Base-by-base conservation (phyloP, 73 alveolate species). In the Diophrys appendiculata region DNA sequence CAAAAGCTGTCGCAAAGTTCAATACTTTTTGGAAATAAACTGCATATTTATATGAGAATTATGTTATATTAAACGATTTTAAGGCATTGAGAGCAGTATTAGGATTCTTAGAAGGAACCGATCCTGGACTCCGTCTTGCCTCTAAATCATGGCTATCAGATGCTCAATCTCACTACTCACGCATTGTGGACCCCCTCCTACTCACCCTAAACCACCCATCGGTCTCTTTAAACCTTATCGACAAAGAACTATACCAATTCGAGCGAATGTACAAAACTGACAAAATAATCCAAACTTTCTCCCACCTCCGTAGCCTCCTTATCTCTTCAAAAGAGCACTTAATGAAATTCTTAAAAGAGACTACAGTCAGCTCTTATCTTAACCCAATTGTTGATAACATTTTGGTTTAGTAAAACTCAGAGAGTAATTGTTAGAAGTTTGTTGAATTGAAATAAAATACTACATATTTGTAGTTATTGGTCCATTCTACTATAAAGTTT, bases 11-110 rank as follows among this genome's bases (percentile, higher is more conserved):
- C 54, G 88, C 86, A 73, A 93, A 93, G 73, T 93, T 93, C 86
- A 54, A 96, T 13, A 94, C 90, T 75, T 91, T 90, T 86, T 93
- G 98, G 98, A 93, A 88, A 73, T 89, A 91, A 54, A 93, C 98
- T 0, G 88, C 95, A 29, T 86, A 88, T 64, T 87, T 85, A 68
- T 91, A 93, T 65, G 96, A 94, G 18, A 81, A 91, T 56, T 91
- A 88, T 67, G 83, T 80, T 30, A 90, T 93, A 30, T 93, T 91
- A 82, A 90, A 80, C 74, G 95, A 90, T 65, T 92, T 92, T 2
- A 75, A 30, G 14, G 87, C 88, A 0, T 77, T 93, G 29, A 90
- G 81, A 83, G 84, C 90, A 68, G 88, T 93, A 94, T 88, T 93
- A 18, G 97, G 91, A 60, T 87, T 80, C 52, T 84, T 93, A 28